Evolutionary conservation across 495 filamentous ascomycete genomes (phyloP).

Genomic region (Podospora anserina): DNA sequence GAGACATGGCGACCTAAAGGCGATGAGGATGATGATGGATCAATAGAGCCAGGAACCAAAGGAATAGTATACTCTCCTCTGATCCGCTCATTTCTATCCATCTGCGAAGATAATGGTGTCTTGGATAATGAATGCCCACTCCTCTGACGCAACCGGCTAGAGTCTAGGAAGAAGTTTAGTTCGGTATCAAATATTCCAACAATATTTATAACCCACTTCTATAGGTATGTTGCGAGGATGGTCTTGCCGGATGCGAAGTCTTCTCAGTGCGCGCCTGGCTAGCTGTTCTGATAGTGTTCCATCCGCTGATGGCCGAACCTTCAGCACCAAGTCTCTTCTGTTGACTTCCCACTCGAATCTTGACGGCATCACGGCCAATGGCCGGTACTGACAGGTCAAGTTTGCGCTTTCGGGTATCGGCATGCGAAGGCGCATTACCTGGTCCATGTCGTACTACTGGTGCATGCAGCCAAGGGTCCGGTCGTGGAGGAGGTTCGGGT

Average conservation of each 20-base stretch:
- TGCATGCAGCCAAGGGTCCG: neutral
- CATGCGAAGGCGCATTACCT: neutral
- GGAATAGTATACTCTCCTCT: neutral
- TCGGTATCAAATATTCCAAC: neutral
- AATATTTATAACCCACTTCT: neutral
- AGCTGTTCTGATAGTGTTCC: neutral
- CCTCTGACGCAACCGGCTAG: neutral
- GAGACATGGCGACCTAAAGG: constrained; percentile 20
- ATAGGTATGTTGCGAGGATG: neutral
- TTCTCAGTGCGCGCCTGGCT: neutral
- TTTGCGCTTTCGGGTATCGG: neutral
- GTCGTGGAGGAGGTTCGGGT: neutral
- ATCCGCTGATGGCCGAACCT: neutral
- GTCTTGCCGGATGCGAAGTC: neutral
- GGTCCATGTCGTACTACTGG: neutral
- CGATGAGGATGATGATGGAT: constrained; percentile 11
- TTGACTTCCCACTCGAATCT: constrained; percentile 40
- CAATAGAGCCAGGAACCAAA: neutral
- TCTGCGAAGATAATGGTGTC: neutral
- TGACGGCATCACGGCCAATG: constrained; percentile 23
- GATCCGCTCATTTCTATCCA: neutral
- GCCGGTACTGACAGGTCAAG: neutral
- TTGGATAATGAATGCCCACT: neutral
- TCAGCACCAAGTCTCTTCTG: constrained; percentile 29
- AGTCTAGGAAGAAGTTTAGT: neutral